A percentile compares a stretch with the other conserved stretches of the same genome.
phyloP scores from a whole-genome alignment of 305 asterid genomes.

The Petunia hybrid region DNA sequence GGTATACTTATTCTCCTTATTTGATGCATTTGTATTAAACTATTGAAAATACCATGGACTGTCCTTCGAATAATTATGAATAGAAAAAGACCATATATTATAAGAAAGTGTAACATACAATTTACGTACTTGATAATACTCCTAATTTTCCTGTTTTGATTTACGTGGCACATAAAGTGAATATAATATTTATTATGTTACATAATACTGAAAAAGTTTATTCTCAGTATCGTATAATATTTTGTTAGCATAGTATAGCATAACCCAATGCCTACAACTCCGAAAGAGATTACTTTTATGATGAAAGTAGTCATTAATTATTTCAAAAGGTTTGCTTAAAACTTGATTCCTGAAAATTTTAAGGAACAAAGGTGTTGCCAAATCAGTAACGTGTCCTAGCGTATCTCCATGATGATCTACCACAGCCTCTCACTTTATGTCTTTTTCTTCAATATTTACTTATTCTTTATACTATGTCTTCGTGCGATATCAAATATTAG shows the following conservation, averaged over 20 bases:
- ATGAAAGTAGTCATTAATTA: neutral
- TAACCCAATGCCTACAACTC: conserved; percentile 28
- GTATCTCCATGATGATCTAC: neutral
- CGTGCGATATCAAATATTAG: no score
- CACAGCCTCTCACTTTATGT: neutral
- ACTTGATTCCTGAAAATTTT: neutral
- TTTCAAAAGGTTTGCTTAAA: neutral
- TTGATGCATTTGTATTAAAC: neutral
- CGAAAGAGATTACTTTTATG: neutral
- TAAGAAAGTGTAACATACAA: neutral
- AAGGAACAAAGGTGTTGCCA: neutral
- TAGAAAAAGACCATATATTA: neutral
- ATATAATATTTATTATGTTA: neutral
- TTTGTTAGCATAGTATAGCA: conserved; percentile 1
- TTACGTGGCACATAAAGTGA: no score
- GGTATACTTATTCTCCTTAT: no score
- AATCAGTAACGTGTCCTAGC: conserved; percentile 23
- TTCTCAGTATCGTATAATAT: neutral
- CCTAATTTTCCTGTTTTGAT: neutral
- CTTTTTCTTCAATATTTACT: no score
- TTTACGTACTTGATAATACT: neutral
- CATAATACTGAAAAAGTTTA: conserved; percentile 4
- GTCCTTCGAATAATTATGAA: neutral
- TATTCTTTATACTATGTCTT: no score
- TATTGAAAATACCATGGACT: neutral